Evolutionary conservation across 768 basidiomycete genomes (phyloP), one percentile per base, ranked within the genome.

Genomic region (Termitomyces sp.): DNA sequence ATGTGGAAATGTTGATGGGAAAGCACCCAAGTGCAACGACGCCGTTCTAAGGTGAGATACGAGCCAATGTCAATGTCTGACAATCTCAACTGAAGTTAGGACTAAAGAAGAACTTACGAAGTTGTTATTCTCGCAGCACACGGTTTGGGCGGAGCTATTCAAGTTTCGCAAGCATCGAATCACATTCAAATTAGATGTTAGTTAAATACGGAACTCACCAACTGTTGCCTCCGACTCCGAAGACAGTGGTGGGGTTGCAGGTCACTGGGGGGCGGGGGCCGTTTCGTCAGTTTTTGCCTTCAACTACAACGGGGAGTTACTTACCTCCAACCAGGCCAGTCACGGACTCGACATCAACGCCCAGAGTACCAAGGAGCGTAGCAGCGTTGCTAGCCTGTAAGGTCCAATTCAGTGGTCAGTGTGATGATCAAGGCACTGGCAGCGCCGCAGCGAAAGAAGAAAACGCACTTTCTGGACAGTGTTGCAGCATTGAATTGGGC

Each of bases 401-500:
- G 39, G 4, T 18, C 39, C 24, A 55, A 13, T 42, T 55, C 28
- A 55, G 54, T n/a, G n/a, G n/a, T n/a, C n/a, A n/a, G n/a, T n/a
- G n/a, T n/a, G n/a, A n/a, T n/a, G n/a, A n/a, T n/a, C n/a, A n/a
- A n/a, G n/a, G n/a, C n/a, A n/a, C n/a, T n/a, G n/a, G n/a, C n/a
- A n/a, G n/a, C n/a, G n/a, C n/a, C n/a, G n/a, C n/a, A n/a, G n/a
- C n/a, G 46, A 38, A 33, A 4, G 28, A 28, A 28, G 20, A 16
- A 8, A 24, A 33, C 48, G 39, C 18, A 50, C 48, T n/a, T 13
- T 24, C 20, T 66, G 61, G 28, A 67, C 55, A 42, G 55, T 61
- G 39, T 68, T 62, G 61, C 69, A 69, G 64, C 69, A 69, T 4
- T 65, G 56, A 24, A 63, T 12, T 2, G 60, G 2, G 7, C 67